These are phyloP conservation scores for Mucor irregularis DNA, from an alignment of 371 early-diverging fungal species.

Conservation along the genomic window DNA sequence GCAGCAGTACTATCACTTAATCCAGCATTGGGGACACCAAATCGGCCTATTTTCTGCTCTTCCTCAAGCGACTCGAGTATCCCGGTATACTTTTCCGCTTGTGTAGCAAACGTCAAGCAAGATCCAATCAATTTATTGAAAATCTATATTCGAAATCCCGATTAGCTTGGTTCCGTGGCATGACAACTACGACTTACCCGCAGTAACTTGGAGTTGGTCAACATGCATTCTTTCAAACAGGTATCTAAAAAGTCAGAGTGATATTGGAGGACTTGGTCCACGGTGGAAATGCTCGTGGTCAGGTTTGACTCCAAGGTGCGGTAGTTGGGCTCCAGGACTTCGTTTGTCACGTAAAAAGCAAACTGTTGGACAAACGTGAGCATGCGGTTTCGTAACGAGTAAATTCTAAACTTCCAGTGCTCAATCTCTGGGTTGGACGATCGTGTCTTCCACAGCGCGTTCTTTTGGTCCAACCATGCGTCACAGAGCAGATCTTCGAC, in stretches of 20 bases:
- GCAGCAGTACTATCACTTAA: slow-evolving; percentile 11
- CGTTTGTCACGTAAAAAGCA: slow-evolving; percentile 80
- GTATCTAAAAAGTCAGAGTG: slow-evolving; percentile 86
- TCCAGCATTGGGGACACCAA: slow-evolving; percentile 42
- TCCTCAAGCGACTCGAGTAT: slow-evolving; percentile 45
- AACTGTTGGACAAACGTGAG: slow-evolving; percentile 86
- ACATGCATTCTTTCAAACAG: slow-evolving; percentile 89
- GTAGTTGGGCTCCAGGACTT: slow-evolving; percentile 93
- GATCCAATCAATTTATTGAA: slow-evolving; percentile 69
- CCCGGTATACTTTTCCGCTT: slow-evolving; percentile 49
- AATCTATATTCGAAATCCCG: slow-evolving; percentile 43
- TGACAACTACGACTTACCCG: slow-evolving; percentile 49
- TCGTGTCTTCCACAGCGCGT: slow-evolving; percentile 31
- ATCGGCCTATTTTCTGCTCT: slow-evolving; percentile 39
- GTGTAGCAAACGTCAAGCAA: slow-evolving; percentile 65
- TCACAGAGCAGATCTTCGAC: slow-evolving; percentile 77
- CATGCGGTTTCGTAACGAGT: slow-evolving; percentile 77
- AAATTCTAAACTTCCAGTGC: slow-evolving; percentile 64
- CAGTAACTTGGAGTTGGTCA: slow-evolving; percentile 80
- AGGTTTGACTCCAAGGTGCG: slow-evolving; percentile 61
- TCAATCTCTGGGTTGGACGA: slow-evolving; percentile 40
- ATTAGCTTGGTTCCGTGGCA: background rate
- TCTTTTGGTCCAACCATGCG: slow-evolving; percentile 72
- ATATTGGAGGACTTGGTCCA: slow-evolving; percentile 81
- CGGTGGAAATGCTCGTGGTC: slow-evolving; percentile 64